These are phyloP conservation scores for Linnemannia schmuckeri DNA, from an alignment of 192 early-diverging fungal genomes.

Conservation along the genomic window DNA sequence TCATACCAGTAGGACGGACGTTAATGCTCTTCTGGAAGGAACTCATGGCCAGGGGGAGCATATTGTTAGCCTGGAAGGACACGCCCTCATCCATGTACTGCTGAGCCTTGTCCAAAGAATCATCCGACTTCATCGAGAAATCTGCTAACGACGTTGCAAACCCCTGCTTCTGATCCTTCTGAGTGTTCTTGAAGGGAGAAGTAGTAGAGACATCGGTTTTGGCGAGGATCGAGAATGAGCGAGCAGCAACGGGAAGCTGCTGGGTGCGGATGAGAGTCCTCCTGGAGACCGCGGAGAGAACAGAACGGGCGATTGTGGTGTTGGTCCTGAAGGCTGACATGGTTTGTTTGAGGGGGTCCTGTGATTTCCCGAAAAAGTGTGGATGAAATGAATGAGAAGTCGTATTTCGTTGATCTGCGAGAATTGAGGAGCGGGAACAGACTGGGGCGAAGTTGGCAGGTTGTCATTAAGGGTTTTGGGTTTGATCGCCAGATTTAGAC, in stretches of 20 bases:
- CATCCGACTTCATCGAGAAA: conserved; percentile 30
- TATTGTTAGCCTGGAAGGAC: conserved; percentile 41
- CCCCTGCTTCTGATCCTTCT: conserved; percentile 15
- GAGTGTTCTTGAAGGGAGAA: neutral
- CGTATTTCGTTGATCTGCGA: neutral
- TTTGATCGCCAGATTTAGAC: neutral
- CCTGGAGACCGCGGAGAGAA: conserved; percentile 3
- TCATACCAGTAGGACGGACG: conserved; percentile 43
- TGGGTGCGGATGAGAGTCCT: neutral
- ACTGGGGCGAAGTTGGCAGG: neutral
- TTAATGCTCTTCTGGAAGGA: conserved; percentile 56
- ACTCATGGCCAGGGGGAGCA: conserved; percentile 52
- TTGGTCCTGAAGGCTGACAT: conserved; percentile 46
- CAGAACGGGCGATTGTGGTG: conserved; percentile 5
- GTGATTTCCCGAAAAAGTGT: neutral
- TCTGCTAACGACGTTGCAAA: conserved; percentile 36
- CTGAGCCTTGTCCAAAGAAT: conserved; percentile 39
- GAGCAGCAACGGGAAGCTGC: neutral
- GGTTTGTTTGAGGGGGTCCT: neutral
- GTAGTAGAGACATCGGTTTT: neutral
- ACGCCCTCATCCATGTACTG: conserved; percentile 51
- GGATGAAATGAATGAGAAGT: neutral
- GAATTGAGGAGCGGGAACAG: neutral
- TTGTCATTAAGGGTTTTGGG: neutral
- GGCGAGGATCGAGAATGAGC: conserved; percentile 22